These are phyloP conservation scores for Cladosporium sp. DNA, from an alignment of 2,329 filamentous ascomycete genomes.

Conservation along the genomic window DNA sequence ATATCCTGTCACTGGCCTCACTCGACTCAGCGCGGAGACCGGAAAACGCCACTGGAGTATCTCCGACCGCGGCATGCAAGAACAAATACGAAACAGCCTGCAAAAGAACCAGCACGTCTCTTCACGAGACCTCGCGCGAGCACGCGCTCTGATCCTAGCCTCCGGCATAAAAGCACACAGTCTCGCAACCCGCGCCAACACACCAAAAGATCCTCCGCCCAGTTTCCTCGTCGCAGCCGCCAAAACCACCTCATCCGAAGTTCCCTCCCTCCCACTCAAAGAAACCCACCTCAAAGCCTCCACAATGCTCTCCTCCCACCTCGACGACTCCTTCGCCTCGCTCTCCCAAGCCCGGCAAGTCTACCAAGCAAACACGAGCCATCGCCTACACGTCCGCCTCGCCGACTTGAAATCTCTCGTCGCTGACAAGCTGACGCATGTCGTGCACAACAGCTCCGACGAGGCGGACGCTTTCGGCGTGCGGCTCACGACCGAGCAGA, in stretches of 20 bases:
- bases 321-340: conserved; percentile 34
- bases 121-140: conserved; percentile 73
- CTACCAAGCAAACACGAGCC: conserved; percentile 45
- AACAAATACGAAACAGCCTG: conserved; percentile 31
- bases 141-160: conserved; percentile 69
- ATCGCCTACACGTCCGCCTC: conserved; percentile 41
- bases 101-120: conserved; percentile 45
- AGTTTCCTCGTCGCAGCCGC: conserved; percentile 35
- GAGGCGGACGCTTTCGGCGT: conserved; percentile 74
- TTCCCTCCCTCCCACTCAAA: conserved; percentile 1
- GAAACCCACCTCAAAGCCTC: conserved; percentile 36
- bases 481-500: conserved; percentile 70
- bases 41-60: conserved; percentile 55
- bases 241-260: conserved; percentile 41
- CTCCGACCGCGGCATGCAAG: conserved; percentile 39
- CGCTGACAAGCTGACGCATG: conserved; percentile 48
- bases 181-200: conserved; percentile 62
- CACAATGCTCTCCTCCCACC: conserved; percentile 46
- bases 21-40: background rate
- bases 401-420: conserved; percentile 43
- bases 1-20: conserved; percentile 11
- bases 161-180: conserved; percentile 88
- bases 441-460: conserved; percentile 66
- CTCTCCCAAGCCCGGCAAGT: conserved; percentile 46
- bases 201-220: conserved; percentile 31